phyloP scores from a whole-genome alignment of 257 asterid species.

The Osmanthus fragrans region DNA sequence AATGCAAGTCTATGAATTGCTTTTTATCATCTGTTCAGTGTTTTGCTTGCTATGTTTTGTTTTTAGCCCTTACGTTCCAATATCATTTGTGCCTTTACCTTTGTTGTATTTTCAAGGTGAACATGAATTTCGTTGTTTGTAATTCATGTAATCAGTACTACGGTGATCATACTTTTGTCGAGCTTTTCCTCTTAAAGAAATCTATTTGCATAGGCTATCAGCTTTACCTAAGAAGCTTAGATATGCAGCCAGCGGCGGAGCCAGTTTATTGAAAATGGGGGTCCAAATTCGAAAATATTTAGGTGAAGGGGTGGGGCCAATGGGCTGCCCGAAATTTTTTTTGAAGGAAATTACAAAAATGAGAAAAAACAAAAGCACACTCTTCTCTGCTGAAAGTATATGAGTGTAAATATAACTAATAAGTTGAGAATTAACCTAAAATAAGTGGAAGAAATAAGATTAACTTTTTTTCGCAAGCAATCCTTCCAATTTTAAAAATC shows the following conservation, averaged over 20 bases:
- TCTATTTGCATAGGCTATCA: not conserved
- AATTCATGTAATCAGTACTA: not conserved
- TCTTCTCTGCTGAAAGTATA: too few species aligned
- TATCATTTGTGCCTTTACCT: not conserved
- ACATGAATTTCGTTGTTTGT: not conserved
- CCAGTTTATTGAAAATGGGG: too few species aligned
- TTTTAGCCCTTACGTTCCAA: not conserved
- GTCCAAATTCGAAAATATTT: too few species aligned
- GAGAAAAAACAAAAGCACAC: too few species aligned
- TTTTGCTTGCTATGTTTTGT: slow-evolving; percentile 13
- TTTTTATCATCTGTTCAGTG: not conserved
- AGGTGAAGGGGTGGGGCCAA: too few species aligned
- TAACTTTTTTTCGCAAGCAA: too few species aligned
- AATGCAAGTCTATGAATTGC: not conserved
- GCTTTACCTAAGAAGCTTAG: not conserved
- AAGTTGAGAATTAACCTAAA: too few species aligned
- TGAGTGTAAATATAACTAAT: too few species aligned
- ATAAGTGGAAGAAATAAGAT: too few species aligned
- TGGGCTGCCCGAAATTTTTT: too few species aligned
- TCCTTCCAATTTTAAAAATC: too few species aligned
- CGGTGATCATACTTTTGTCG: not conserved
- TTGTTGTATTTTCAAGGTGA: not conserved
- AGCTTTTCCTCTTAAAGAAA: not conserved
- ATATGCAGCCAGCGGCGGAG: not conserved
- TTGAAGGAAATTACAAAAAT: too few species aligned